Percentiles rank a stretch among this genome's conserved stretches.
Conservation (phyloP, 805 yeast genomes). For the Candida pini region DNA sequence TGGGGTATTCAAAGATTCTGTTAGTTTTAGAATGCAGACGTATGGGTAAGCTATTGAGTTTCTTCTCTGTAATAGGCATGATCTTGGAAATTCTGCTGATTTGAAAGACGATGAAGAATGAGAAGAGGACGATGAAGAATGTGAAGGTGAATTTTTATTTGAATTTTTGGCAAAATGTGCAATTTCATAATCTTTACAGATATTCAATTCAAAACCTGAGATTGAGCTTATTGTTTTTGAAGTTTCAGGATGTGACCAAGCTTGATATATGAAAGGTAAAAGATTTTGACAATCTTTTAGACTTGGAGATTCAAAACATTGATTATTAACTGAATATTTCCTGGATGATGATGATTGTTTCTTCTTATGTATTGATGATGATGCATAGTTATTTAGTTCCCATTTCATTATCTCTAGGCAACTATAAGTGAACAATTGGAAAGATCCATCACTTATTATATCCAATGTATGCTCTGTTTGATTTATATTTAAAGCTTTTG, state of each 20-base stretch:
- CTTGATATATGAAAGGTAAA: conserved; percentile 45
- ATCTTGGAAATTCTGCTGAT: background rate
- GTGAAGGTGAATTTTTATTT: background rate
- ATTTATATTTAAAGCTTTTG: conserved; percentile 8
- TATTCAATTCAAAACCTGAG: conserved; percentile 47
- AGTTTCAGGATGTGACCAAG: conserved; percentile 50
- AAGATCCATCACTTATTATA: conserved; percentile 25
- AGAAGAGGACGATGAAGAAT: background rate
- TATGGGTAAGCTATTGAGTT: conserved; percentile 26
- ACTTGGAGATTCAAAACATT: conserved; percentile 26
- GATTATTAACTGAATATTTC: too few species aligned
- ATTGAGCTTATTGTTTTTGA: conserved; percentile 39
- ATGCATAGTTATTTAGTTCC: conserved; percentile 27
- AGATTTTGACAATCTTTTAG: conserved; percentile 17
- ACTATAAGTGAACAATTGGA: conserved; percentile 40
- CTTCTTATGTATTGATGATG: conserved; percentile 21
- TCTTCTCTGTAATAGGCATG: conserved; percentile 10
- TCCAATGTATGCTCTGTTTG: conserved; percentile 17
- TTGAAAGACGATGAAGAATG: background rate
- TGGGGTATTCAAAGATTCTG: conserved; percentile 12
- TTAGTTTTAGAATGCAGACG: conserved; percentile 19
- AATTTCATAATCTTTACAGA: conserved; percentile 47
- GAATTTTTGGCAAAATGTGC: conserved; percentile 32
- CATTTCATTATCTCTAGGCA: conserved; percentile 37
- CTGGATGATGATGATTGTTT: background rate